Evolutionary conservation across 805 yeast genomes (phyloP).

Genomic region (Clavispora asparagi): DNA sequence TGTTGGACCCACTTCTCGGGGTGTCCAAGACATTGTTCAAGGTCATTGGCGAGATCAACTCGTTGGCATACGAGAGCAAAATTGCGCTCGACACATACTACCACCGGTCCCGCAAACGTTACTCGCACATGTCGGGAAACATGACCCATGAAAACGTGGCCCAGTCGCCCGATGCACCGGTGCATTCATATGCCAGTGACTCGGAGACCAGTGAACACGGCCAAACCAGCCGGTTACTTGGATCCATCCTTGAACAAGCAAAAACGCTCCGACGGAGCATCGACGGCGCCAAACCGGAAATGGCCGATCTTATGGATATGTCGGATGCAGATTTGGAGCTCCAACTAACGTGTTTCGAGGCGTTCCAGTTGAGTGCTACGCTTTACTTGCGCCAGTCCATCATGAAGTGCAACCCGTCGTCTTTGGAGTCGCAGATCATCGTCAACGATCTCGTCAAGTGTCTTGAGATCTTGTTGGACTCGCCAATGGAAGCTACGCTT

Average conservation of each 20-base stretch:
- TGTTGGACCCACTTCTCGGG: constrained; percentile 68
- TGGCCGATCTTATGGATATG: constrained; percentile 36
- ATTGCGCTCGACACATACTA: constrained; percentile 16
- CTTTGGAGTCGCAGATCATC: constrained; percentile 58
- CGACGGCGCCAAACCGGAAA: constrained; percentile 48
- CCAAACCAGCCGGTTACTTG: constrained; percentile 16
- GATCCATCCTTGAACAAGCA: constrained; percentile 25
- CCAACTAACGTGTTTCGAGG: constrained; percentile 67
- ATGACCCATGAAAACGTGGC: background rate
- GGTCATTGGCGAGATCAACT: constrained; percentile 62
- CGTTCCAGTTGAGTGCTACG: constrained; percentile 64
- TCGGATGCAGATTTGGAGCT: constrained; percentile 50
- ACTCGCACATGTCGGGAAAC: background rate
- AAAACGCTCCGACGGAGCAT: constrained; percentile 44
- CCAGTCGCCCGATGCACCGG: background rate
- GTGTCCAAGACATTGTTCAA: constrained; percentile 64
- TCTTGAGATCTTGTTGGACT: constrained; percentile 56
- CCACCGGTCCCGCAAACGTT: background rate
- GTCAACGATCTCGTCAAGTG: constrained; percentile 49
- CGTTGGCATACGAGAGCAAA: constrained; percentile 51
- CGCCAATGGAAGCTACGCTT: constrained; percentile 65
- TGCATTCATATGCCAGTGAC: constrained; percentile 3
- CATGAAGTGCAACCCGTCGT: constrained; percentile 52
- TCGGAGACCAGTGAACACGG: constrained; percentile 23
- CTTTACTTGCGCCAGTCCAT: constrained; percentile 66